These are phyloP conservation scores for Vitis hybrid DNA, from an alignment of 177 flowering plant species.

Conservation along the genomic window DNA sequence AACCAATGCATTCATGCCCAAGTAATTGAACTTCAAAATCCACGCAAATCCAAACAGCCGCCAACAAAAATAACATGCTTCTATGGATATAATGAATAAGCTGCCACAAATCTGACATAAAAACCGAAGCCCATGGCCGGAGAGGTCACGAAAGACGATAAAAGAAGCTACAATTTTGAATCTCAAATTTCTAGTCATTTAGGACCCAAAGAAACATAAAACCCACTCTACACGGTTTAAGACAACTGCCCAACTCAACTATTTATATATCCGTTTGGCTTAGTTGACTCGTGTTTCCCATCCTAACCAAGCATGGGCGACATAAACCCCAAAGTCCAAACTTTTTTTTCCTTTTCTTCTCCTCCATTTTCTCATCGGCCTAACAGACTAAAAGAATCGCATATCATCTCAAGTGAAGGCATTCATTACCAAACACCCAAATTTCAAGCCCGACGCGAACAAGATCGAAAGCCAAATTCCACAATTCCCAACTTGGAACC, in stretches of 20 bases:
- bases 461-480: constrained; percentile 4
- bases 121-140: background rate
- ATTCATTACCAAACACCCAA: background rate
- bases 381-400: background rate
- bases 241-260: background rate
- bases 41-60: background rate
- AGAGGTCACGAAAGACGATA: background rate
- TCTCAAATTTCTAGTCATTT: background rate
- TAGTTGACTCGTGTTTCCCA: background rate
- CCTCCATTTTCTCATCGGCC: constrained; percentile 1
- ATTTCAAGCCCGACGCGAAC: background rate
- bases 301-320: background rate
- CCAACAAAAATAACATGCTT: background rate
- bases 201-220: background rate
- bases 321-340: background rate
- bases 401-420: background rate
- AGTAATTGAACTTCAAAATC: background rate
- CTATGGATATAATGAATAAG: background rate
- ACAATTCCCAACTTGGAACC: background rate
- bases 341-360: background rate
- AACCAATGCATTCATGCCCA: background rate
- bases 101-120: background rate
- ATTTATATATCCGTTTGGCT: too few species aligned
- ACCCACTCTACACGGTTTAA: background rate
- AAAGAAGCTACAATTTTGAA: background rate